These are phyloP conservation scores for Tetragonia tetragonoides DNA, from an alignment of 148 eudicot genomes.

Conservation along the genomic window DNA sequence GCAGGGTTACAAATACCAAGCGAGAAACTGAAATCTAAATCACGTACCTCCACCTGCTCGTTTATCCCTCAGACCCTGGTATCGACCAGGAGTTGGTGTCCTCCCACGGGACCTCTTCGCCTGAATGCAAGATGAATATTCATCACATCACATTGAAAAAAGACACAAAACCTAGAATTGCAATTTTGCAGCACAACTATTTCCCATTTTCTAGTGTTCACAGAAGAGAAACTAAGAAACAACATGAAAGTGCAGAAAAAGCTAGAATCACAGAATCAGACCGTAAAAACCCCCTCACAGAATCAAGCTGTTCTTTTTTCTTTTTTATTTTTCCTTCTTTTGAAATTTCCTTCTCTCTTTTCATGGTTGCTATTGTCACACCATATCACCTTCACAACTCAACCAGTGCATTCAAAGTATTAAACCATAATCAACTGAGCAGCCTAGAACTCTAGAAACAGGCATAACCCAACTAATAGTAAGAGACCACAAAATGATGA, in stretches of 20 bases:
- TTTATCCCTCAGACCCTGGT: conserved; percentile 51
- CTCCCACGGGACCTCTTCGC: conserved; percentile 72
- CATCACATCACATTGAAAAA: background rate
- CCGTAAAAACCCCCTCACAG: background rate
- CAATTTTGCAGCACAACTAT: background rate
- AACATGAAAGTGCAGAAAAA: background rate
- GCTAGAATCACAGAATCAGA: background rate
- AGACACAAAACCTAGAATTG: background rate
- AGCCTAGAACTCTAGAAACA: background rate
- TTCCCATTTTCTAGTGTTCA: conserved; percentile 4
- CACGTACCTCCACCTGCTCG: conserved; percentile 37
- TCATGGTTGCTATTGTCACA: background rate
- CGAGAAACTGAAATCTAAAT: background rate
- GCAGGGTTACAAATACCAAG: background rate
- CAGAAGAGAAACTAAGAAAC: background rate
- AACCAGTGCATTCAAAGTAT: background rate
- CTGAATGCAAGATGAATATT: conserved; percentile 35
- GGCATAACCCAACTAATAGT: conserved; percentile 1
- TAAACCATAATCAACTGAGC: background rate
- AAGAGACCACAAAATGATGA: conserved; percentile 23
- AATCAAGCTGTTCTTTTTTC: background rate
- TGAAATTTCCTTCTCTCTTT: no score
- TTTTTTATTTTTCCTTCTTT: no score
- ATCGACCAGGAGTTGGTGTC: conserved; percentile 80
- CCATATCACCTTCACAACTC: background rate